Evolutionary conservation across 2,329 filamentous ascomycete species (phyloP).

Genomic region (Alternaria brassicae): DNA sequence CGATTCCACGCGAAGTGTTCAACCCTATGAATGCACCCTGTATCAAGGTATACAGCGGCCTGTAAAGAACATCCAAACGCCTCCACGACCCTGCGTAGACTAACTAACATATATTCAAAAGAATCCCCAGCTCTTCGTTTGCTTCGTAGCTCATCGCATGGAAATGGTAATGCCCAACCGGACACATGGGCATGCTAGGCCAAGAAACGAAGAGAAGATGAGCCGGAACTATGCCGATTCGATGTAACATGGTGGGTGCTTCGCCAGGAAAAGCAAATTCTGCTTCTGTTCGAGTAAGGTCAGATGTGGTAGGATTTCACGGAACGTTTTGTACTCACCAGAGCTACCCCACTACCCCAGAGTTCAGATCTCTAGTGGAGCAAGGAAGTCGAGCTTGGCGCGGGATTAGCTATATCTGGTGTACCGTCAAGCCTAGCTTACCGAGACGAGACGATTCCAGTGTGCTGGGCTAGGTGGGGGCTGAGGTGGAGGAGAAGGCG

Average conservation of each 20-base stretch:
- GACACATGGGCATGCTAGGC: background rate
- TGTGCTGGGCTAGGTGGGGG: constrained; percentile 50
- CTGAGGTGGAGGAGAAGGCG: constrained; percentile 51
- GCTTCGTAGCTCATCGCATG: background rate
- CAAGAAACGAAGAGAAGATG: background rate
- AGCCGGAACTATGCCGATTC: background rate
- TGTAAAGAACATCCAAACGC: background rate
- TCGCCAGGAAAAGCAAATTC: background rate
- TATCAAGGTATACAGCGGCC: background rate
- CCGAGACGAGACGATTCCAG: constrained; percentile 33
- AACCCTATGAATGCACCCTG: background rate
- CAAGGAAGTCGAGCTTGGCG: constrained; percentile 30
- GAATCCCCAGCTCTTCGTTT: background rate
- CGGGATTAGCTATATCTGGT: constrained; percentile 19
- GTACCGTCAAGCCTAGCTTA: constrained; percentile 19
- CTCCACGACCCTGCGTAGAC: background rate
- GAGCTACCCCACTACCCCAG: constrained; percentile 1
- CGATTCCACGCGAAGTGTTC: background rate
- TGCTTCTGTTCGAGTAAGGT: constrained; percentile 7
- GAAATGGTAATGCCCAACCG: background rate
- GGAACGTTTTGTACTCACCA: constrained; percentile 1
- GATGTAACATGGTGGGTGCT: constrained; percentile 3
- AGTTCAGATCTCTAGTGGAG: constrained; percentile 25
- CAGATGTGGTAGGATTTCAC: background rate
- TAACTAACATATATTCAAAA: constrained; percentile 1